Percentiles rank a stretch among this genome's conserved stretches.
phyloP scores from a whole-genome alignment of 2,329 filamentous ascomycete species.

The Colletotrichum tanaceti region DNA sequence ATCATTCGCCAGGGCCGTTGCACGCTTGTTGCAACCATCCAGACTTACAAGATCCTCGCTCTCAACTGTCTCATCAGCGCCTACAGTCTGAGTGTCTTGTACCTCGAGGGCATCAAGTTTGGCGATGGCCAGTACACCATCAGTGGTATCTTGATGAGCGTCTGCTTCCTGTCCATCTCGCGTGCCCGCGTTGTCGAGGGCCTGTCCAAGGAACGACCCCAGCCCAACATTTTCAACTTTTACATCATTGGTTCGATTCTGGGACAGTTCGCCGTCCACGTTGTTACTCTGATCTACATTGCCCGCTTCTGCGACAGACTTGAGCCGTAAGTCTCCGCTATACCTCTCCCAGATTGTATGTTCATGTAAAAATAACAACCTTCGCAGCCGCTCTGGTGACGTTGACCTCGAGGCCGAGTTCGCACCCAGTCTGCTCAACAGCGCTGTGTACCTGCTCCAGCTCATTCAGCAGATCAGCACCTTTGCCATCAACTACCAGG shows the following conservation, averaged over 20 bases:
- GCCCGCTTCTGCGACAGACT: slow-evolving; percentile 87
- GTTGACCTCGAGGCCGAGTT: slow-evolving; percentile 97
- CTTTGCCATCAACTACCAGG: slow-evolving; percentile 99
- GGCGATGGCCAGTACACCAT: slow-evolving; percentile 98
- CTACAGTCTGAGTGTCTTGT: slow-evolving; percentile 95
- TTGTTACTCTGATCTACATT: slow-evolving; percentile 93
- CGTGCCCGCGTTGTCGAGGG: slow-evolving; percentile 95
- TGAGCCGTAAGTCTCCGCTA: slow-evolving; percentile 76
- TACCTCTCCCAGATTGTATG: rapidly evolving
- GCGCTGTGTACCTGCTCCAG: slow-evolving; percentile 94
- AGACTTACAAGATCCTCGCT: slow-evolving; percentile 99
- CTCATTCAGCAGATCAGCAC: slow-evolving; percentile 99
- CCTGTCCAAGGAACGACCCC: slow-evolving; percentile 94
- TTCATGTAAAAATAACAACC: slow-evolving; percentile 43
- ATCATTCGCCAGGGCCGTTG: slow-evolving; percentile 98
- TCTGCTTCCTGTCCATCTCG: slow-evolving; percentile 99
- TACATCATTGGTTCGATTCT: slow-evolving; percentile 99
- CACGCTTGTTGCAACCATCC: slow-evolving; percentile 96
- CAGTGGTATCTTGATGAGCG: slow-evolving; percentile 99
- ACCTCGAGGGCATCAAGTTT: slow-evolving; percentile 98
- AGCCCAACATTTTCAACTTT: slow-evolving; percentile 98
- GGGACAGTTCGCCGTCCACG: slow-evolving; percentile 96
- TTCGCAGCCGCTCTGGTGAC: slow-evolving; percentile 61
- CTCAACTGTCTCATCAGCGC: slow-evolving; percentile 98
- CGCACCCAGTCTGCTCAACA: slow-evolving; percentile 91